These are phyloP conservation scores for Sphagnum contortum DNA, from an alignment of 225 moss, liverwort and hornwort genomes.

Conservation along the genomic window DNA sequence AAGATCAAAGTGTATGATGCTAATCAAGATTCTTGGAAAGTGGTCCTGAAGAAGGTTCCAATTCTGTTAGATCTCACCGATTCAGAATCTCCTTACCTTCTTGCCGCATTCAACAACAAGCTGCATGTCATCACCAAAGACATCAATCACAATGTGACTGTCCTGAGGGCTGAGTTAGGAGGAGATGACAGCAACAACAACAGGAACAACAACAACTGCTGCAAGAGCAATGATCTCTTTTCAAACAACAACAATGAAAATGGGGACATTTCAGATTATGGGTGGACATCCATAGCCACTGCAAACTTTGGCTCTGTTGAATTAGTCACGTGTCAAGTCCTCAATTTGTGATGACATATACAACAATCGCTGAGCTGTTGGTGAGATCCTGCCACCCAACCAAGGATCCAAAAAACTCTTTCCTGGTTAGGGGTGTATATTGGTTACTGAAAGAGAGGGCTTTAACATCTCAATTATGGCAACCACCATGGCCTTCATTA, in stretches of 20 bases:
- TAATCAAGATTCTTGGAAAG: constrained; percentile 86
- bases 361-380: background rate
- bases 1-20: constrained; percentile 97
- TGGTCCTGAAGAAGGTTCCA: constrained; percentile 87
- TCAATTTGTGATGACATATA: constrained; percentile 37
- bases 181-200: constrained; percentile 18
- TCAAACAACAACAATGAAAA: constrained; percentile 13
- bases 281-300: constrained; percentile 82
- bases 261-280: constrained; percentile 13
- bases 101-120: constrained; percentile 84
- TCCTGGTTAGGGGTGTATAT: constrained; percentile 12
- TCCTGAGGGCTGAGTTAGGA: constrained; percentile 78
- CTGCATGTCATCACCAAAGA: constrained; percentile 95
- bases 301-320: constrained; percentile 84
- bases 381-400: constrained; percentile 10
- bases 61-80: constrained; percentile 83
- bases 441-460: background rate
- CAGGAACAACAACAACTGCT: too few relatives aligned
- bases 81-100: constrained; percentile 85
- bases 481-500: too few relatives aligned
- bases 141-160: constrained; percentile 66
- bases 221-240: too few relatives aligned
- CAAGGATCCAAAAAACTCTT: background rate
- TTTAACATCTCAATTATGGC: constrained; percentile 6
- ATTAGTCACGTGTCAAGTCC: constrained; percentile 91